A percentile compares a stretch with the other conserved stretches of the same genome.
phyloP scores from a whole-genome alignment of 768 basidiomycete species.

The Kwoniella shandongensis region DNA sequence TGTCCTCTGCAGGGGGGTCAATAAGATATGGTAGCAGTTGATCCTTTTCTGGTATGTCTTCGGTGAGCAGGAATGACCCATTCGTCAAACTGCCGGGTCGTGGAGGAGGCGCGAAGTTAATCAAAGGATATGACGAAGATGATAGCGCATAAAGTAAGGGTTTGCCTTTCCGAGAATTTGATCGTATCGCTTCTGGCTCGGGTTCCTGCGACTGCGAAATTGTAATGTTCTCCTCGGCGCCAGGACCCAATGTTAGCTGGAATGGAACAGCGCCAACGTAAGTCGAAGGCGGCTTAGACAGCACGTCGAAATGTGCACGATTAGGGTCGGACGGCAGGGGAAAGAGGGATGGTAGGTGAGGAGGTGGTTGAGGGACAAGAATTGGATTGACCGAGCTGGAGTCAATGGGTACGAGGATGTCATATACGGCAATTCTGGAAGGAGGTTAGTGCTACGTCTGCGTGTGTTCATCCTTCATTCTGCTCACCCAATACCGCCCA shows the following conservation, averaged over 20 bases:
- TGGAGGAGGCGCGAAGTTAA: conserved; percentile 57
- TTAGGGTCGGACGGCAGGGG: conserved; percentile 54
- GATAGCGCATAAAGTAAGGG: conserved; percentile 76
- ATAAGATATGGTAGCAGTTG: conserved; percentile 38
- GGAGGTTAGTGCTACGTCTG: too few relatives aligned
- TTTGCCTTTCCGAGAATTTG: conserved; percentile 55
- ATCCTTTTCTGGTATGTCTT: conserved; percentile 39
- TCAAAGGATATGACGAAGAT: conserved; percentile 74
- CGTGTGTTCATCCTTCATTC: conserved; percentile 68
- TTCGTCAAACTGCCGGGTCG: conserved; percentile 36
- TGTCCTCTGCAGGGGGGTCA: conserved; percentile 39
- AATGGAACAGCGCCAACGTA: conserved; percentile 64
- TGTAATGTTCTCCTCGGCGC: neutral
- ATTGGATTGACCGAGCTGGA: conserved; percentile 63
- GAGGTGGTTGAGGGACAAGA: conserved; percentile 82
- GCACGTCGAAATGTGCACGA: conserved; percentile 54
- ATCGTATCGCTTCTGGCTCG: neutral
- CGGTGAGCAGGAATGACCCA: conserved; percentile 40
- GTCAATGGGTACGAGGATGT: conserved; percentile 46
- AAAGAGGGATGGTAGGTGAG: conserved; percentile 70
- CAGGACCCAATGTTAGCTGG: conserved; percentile 20
- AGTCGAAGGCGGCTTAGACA: conserved; percentile 64
- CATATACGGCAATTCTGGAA: conserved; percentile 47
- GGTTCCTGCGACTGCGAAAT: conserved; percentile 4
- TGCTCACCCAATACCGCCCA: conserved; percentile 67